Base-by-base conservation (phyloP, 2,329 filamentous ascomycete species). In the Acrocalymma vagum region DNA sequence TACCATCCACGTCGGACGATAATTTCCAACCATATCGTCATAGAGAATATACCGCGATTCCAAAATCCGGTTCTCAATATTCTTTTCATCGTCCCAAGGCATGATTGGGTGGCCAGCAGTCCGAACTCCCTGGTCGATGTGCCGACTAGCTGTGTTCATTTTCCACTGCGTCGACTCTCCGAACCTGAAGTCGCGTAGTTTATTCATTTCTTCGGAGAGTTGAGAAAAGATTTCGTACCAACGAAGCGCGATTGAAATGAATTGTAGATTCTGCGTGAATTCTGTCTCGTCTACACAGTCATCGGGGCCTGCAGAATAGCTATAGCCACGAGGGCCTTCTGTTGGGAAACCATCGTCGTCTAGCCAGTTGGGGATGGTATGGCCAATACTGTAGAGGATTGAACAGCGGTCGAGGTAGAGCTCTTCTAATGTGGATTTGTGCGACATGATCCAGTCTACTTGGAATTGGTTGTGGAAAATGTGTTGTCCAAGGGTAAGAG, bases 161-260 rank as follows among this genome's bases (percentile, higher is more conserved):
- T 38, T 25, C 45, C 41, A 49, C 13, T 42, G 32, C 11, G 29
- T 14, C 3, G 45, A 49, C 10, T 8, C 27, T 17, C 45, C 41
- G 18, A 49, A 45, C 10, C 28, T 21, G 23, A 49, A 45, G 10
- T n/a, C 30, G 9, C 17, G 38, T 3, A 49, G 29, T 1, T 9
- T 24, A 14, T 13, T 14, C 7, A 49, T 22, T 2, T 20, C 18
- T 4, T 28, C 20, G 15, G 45, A 45, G 11, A n/a, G n/a, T n/a
- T 23, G 38, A 5, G 10, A 9, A 17, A 49, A 49, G 9, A 45
- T 18, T 7, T 42, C 29, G 18, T 35, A 21, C 45, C 45, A 49
- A 10, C 45, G 45, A 3, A 25, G 29, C 9, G 15, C 6, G 26
- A 29, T 31, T 6, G 29, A 29, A 14, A n/a, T n/a, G 16, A 31